These are phyloP conservation scores for carrot (Daucus carota) DNA, from an alignment of 129 eudicot genomes.

Conservation along the genomic window DH1_v3.0 NC_030387.2:25985501-25986000, in stretches of 20 bases:
- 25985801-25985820: background rate
- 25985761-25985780: background rate
- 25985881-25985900: background rate
- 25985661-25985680: background rate
- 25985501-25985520: background rate
- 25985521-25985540: background rate
- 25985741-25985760: background rate
- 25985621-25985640: background rate
- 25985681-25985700: background rate
- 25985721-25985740: conserved; percentile 4
- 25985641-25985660: background rate
- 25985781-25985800: background rate
- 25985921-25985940: background rate
- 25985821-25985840: conserved; percentile 7
- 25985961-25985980: background rate
- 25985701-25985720: background rate
- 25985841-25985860: background rate
- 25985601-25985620: background rate
- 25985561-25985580: background rate
- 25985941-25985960: background rate
- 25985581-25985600: background rate
- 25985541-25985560: background rate
- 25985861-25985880: background rate
- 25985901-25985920: background rate
- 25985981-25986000: background rate